A percentile compares a stretch with the other conserved stretches of the same genome.
Conservation (phyloP, 148 eudicot genomes). For the Chenopodium berlandieri region DNA sequence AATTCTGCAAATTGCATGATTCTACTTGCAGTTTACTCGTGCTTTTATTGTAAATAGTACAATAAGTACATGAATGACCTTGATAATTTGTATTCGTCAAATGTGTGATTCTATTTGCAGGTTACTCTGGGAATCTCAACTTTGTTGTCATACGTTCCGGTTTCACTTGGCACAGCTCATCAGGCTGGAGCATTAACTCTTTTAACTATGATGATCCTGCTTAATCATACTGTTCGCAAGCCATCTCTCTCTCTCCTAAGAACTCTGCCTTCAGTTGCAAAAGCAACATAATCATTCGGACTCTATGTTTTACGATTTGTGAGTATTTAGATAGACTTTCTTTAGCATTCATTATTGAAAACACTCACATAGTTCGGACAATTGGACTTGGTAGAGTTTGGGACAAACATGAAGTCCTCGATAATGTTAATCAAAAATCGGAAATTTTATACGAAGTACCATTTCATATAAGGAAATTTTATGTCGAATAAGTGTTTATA, state of each 20-base stretch:
- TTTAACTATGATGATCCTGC: conserved; percentile 71
- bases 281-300: conserved; percentile 30
- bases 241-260: conserved; percentile 72
- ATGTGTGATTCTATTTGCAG: conserved; percentile 34
- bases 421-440: not conserved
- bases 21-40: too few relatives aligned
- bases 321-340: not conserved
- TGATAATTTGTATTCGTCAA: not conserved
- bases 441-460: not conserved
- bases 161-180: conserved; percentile 93
- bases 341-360: conserved; percentile 5
- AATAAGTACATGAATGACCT: not conserved
- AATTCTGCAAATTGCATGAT: not conserved
- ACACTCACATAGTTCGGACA: not conserved
- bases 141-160: conserved; percentile 85
- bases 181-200: conserved; percentile 95
- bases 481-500: not conserved
- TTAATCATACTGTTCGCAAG: conserved; percentile 76
- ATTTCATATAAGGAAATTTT: not conserved
- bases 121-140: conserved; percentile 89
- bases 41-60: too few relatives aligned
- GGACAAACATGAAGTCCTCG: not conserved
- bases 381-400: not conserved
- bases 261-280: conserved; percentile 60
- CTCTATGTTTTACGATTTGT: not conserved